Evolutionary conservation across 768 basidiomycete species (phyloP).

Genomic region (Serpula lacrymans): DNA sequence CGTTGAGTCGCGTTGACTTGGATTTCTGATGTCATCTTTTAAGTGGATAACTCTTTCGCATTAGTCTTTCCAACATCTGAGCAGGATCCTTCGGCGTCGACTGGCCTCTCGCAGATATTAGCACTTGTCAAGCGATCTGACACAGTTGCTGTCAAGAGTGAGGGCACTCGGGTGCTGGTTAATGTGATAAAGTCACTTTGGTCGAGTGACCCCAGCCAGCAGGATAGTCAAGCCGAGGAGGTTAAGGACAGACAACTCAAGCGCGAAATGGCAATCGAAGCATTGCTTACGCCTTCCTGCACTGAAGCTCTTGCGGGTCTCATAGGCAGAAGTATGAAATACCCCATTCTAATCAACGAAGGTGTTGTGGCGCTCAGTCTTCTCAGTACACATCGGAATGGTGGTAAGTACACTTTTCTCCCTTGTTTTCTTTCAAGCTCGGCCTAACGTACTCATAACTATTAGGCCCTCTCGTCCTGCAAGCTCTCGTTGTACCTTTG

Average conservation of each 20-base stretch:
- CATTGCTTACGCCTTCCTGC: conserved; percentile 50
- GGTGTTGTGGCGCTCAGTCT: conserved; percentile 81
- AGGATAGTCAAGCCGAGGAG: conserved; percentile 27
- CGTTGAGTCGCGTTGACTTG: conserved; percentile 21
- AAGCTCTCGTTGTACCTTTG: conserved; percentile 52
- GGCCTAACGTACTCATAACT: conserved; percentile 5
- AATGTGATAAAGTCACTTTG: conserved; percentile 81
- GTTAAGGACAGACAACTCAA: conserved; percentile 43
- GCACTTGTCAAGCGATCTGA: conserved; percentile 76
- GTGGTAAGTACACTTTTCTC: conserved; percentile 45
- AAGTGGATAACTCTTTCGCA: conserved; percentile 44
- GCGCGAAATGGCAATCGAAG: conserved; percentile 50
- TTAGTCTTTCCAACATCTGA: conserved; percentile 47
- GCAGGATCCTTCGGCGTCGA: conserved; percentile 27
- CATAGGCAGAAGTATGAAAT: conserved; percentile 72
- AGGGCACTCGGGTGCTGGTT: conserved; percentile 85
- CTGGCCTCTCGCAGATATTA: conserved; percentile 67
- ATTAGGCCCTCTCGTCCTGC: conserved; percentile 60
- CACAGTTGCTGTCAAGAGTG: conserved; percentile 78
- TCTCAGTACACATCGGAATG: conserved; percentile 60
- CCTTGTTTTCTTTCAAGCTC: neutral
- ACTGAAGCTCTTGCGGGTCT: conserved; percentile 65
- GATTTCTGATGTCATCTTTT: neutral
- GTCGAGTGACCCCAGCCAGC: conserved; percentile 42
- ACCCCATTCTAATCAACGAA: conserved; percentile 86